Percentiles rank a stretch among this genome's conserved stretches.
Conservation (phyloP, 1,139 yeast species). For the Protomyces pachydermus region DNA sequence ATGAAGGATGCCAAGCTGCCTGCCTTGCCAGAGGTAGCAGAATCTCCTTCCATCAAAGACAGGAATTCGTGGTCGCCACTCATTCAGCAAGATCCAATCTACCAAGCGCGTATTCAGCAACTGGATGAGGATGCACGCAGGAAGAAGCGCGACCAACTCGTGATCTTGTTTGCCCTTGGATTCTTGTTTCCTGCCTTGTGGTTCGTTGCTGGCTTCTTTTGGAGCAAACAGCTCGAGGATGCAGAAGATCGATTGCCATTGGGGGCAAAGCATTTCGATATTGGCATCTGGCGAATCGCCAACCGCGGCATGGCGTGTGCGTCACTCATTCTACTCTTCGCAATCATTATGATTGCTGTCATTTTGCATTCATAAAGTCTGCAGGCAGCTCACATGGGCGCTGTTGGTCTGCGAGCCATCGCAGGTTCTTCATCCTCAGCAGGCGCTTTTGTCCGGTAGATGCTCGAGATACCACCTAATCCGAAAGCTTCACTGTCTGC, state of each 20-base stretch:
- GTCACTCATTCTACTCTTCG: not conserved
- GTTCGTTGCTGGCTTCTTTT: not conserved
- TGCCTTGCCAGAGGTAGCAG: not conserved
- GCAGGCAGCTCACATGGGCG: not conserved
- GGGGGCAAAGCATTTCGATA: not conserved
- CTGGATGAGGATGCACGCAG: not conserved
- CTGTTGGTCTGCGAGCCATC: not conserved
- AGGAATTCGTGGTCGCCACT: not conserved
- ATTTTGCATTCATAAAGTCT: not conserved
- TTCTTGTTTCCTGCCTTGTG: not conserved
- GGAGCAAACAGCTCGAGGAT: not conserved
- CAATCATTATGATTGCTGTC: not conserved
- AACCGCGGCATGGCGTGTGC: not conserved
- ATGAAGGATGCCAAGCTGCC: not conserved
- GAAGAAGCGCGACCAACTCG: not conserved
- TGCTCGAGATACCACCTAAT: slow-evolving; percentile 6
- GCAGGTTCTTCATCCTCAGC: not conserved
- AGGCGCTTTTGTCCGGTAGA: not conserved
- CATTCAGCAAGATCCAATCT: not conserved
- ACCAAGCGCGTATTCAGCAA: not conserved
- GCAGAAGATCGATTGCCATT: not conserved
- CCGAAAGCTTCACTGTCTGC: slow-evolving; percentile 17
- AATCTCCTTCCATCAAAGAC: not conserved
- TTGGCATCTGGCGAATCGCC: not conserved
- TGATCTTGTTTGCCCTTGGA: not conserved